Conservation (phyloP, 2,329 filamentous ascomycete genomes). For the Xylariaceae sp. region DNA sequence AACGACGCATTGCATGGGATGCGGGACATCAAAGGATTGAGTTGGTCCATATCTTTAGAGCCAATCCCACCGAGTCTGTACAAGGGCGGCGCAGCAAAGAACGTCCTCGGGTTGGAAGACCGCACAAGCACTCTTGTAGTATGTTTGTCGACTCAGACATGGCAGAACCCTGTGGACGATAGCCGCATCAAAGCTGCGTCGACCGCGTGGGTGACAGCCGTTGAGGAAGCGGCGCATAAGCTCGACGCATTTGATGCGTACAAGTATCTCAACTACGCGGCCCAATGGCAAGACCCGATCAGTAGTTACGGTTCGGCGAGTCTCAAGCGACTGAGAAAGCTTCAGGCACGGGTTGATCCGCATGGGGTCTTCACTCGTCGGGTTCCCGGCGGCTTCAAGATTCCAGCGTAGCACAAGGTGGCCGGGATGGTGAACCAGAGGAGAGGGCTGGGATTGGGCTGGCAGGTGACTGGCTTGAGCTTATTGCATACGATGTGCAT, state of each 20-base stretch:
- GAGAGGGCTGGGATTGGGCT: background rate
- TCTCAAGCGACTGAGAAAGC: background rate
- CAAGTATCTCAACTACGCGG: slow-evolving; percentile 11
- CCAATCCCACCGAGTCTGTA: slow-evolving; percentile 8
- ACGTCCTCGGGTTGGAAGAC: slow-evolving; percentile 3
- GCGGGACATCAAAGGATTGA: slow-evolving; percentile 1
- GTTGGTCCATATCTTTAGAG: slow-evolving; percentile 4
- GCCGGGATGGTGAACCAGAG: background rate
- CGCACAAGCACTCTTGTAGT: slow-evolving; percentile 2
- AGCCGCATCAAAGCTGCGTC: background rate
- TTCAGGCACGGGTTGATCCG: slow-evolving; percentile 5
- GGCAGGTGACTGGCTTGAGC: background rate
- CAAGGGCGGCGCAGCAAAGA: background rate
- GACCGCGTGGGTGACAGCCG: background rate
- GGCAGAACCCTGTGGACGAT: slow-evolving; percentile 1
- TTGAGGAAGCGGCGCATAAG: background rate
- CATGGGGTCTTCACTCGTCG: background rate
- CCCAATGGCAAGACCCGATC: slow-evolving; percentile 8
- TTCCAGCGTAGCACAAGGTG: background rate
- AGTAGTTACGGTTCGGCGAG: slow-evolving; percentile 2
- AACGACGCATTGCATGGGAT: background rate
- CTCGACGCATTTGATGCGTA: slow-evolving; percentile 4
- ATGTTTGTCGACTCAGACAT: background rate
- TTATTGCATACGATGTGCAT: background rate
- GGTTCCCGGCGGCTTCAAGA: slow-evolving; percentile 6